Evolutionary conservation across 176 grass and related monocot species (phyloP).

Genomic region (Paspalum vaginatum): DNA sequence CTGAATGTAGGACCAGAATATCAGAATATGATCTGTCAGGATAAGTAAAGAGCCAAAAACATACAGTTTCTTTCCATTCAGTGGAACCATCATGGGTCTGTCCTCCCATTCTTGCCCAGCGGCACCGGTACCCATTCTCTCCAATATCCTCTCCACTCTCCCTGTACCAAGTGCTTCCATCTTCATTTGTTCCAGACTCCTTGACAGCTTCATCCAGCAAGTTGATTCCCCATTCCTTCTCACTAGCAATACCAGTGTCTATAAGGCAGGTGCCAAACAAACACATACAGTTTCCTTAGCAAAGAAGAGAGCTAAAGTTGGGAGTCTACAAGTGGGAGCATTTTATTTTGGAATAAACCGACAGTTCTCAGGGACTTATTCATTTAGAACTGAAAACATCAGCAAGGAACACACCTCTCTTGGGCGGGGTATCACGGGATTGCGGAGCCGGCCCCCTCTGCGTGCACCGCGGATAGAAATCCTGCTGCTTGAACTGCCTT

Average conservation of each 20-base stretch:
- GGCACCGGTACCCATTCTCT: conserved; percentile 84
- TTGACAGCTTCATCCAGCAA: conserved; percentile 82
- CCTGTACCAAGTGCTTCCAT: conserved; percentile 96
- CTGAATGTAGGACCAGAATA: neutral
- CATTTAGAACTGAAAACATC: neutral
- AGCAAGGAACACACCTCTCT: conserved; percentile 76
- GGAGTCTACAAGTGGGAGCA: neutral
- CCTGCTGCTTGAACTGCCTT: conserved; percentile 63
- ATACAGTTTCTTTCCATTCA: conserved; percentile 92
- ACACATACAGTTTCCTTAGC: conserved; percentile 57
- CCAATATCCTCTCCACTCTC: conserved; percentile 81
- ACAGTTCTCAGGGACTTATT: neutral
- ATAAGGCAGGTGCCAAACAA: conserved; percentile 70
- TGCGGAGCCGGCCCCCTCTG: conserved; percentile 75
- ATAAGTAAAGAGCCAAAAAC: conserved; percentile 37
- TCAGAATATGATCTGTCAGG: neutral
- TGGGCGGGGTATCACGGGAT: conserved; percentile 88
- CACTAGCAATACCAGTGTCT: conserved; percentile 99
- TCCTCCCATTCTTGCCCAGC: conserved; percentile 96
- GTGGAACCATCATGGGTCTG: conserved; percentile 71
- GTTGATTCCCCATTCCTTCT: conserved; percentile 99
- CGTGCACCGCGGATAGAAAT: conserved; percentile 73
- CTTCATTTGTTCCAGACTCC: conserved; percentile 80
- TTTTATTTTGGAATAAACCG: conserved; percentile 8
- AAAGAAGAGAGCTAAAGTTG: conserved; percentile 25